phyloP scores from a whole-genome alignment of 805 yeast genomes.

The Starmerella gropengiesseri region DNA sequence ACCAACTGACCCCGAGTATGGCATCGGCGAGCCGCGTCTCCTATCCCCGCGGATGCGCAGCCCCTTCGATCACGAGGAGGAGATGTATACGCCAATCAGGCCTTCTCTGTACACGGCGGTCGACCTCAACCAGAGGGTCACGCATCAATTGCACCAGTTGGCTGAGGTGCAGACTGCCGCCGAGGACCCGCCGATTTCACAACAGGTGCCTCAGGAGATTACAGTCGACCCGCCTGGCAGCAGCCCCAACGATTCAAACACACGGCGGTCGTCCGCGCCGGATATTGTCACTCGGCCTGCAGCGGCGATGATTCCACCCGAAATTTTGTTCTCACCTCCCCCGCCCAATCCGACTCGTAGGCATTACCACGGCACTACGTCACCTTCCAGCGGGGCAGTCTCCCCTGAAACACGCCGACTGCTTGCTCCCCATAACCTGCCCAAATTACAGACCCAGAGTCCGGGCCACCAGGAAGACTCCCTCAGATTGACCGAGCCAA shows the following conservation, averaged over 20 bases:
- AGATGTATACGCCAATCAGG: constrained; percentile 9
- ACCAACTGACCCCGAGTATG: not conserved
- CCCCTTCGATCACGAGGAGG: not conserved
- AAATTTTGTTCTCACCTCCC: constrained; percentile 1
- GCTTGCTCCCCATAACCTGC: constrained; percentile 3
- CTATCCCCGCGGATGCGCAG: not conserved
- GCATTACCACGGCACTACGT: not conserved
- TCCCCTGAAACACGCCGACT: not conserved
- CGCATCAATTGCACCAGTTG: constrained; percentile 10
- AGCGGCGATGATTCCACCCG: not conserved
- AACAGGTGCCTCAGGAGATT: too few species aligned
- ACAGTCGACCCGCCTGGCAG: not conserved
- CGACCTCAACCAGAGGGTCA: constrained; percentile 14
- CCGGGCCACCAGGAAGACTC: too few species aligned
- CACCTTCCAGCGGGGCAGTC: not conserved
- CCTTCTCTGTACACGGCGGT: constrained; percentile 16
- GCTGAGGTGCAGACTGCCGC: too few species aligned
- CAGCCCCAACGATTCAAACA: not conserved
- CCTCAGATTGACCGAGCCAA: too few species aligned
- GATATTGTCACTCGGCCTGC: not conserved
- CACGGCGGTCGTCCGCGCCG: constrained; percentile 2
- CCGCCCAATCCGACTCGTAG: constrained; percentile 2
- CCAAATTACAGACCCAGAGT: constrained; percentile 1
- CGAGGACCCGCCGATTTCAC: too few species aligned
- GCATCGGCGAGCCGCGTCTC: too few species aligned